phyloP scores from a whole-genome alignment of 2,329 filamentous ascomycete genomes.

The Xylaria hypoxylon region DNA sequence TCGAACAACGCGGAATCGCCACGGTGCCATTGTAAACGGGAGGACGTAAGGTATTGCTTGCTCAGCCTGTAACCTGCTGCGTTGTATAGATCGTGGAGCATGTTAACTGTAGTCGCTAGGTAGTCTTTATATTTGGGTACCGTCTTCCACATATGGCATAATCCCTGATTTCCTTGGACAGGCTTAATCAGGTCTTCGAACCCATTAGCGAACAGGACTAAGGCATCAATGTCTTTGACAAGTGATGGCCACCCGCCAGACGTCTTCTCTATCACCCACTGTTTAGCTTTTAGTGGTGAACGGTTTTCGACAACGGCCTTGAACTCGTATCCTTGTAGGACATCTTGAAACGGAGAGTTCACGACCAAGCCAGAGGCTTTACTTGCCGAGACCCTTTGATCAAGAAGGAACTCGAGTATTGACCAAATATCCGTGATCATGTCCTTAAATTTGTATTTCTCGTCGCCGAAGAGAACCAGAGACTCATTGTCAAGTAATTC shows the following conservation, averaged over 20 bases:
- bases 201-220: background rate
- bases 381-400: background rate
- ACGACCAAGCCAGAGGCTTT: background rate
- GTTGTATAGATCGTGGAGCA: background rate
- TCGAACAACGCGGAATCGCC: background rate
- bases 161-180: background rate
- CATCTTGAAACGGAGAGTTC: background rate
- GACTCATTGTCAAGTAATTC: no score
- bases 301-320: background rate
- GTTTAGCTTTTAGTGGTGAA: background rate
- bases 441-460: no score
- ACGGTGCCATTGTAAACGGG: background rate
- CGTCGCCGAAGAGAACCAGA: no score
- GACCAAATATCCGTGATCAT: background rate
- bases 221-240: background rate
- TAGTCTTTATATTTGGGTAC: background rate
- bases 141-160: background rate
- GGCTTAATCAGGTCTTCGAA: slow-evolving; percentile 1
- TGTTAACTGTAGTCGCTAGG: background rate
- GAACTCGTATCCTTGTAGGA: background rate
- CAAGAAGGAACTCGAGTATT: background rate
- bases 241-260: background rate
- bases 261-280: background rate
- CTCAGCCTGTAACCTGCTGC: background rate
- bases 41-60: background rate